phyloP scores from a whole-genome alignment of 2,329 filamentous ascomycete genomes.

The Sporothrix brunneoviolacea region DNA sequence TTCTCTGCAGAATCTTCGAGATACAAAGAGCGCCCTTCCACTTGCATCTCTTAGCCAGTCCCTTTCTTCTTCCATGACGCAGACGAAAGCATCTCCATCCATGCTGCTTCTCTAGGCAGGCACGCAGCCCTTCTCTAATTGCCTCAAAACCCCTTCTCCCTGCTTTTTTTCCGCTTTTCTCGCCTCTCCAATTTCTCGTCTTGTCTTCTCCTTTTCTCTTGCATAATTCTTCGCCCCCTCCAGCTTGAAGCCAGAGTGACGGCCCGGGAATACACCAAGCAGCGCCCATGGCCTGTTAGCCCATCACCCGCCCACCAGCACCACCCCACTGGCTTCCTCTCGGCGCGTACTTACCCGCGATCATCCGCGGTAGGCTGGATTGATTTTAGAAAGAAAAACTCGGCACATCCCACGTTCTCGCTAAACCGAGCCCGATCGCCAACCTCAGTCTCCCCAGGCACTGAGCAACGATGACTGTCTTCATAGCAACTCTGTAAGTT shows the following conservation, averaged over 20 bases:
- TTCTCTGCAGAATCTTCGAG: not conserved
- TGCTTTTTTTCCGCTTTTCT: not conserved
- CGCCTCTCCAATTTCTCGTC: not conserved
- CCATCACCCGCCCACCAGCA: not conserved
- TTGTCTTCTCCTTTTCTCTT: not conserved
- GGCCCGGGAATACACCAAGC: not conserved
- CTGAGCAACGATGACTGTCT: constrained; percentile 27
- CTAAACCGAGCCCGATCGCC: not conserved
- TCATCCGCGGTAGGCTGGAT: constrained; percentile 21
- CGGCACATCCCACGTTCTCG: not conserved
- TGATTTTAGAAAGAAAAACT: too few relatives aligned
- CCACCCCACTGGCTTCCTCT: constrained; percentile 2
- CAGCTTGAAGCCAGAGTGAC: not conserved
- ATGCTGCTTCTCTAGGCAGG: not conserved
- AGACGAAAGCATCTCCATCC: constrained; percentile 3
- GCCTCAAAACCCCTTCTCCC: not conserved
- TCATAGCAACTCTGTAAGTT: constrained; percentile 39
- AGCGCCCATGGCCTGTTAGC: constrained; percentile 6
- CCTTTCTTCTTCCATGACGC: constrained; percentile 2
- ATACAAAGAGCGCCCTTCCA: constrained; percentile 4
- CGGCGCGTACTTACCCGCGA: constrained; percentile 24
- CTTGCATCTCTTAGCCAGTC: not conserved
- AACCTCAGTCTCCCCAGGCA: constrained; percentile 1
- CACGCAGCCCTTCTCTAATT: not conserved
- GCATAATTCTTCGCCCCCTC: not conserved